Base-by-base conservation (phyloP, 2,329 filamentous ascomycete genomes). In the Cordyceps sp. region DNA sequence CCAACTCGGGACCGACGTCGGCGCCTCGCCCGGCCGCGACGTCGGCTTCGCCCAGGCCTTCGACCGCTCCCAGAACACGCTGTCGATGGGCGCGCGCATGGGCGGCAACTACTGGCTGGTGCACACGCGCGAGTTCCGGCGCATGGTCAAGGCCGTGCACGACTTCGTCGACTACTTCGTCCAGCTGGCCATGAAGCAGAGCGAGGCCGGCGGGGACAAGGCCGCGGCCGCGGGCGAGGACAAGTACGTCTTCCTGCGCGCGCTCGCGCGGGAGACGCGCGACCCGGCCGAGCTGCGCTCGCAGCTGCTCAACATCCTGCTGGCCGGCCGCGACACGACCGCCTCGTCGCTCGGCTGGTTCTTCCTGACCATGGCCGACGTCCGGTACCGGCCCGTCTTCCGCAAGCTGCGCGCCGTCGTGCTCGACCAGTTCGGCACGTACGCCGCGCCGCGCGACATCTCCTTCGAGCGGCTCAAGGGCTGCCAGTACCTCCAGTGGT, bases 141-240 rank as follows among this genome's bases (percentile, higher is more conserved):
- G 70, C 34, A 68, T 76, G 7, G 74, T 81, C 31, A 62, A 66
- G 20, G 55, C 63, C n/a, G 67, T 83, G 49, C 71, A 84, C 45
- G 51, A 63, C 8, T 84, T 83, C 45, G 66, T 81, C n/a, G 64
- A 71, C 40, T 64, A 63, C n/a, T 80, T 70, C 47, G 78, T 83
- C 38, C 64, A 71, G 31, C 59, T 33, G 61, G 72, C 9, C 54
- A 78, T 35, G 49, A 57, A 28, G 7, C 29, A 28, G 14, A 20
- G 32, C 13, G 9, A n/a, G 4, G 18, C 5, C n/a, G 29, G 3
- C 6, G 30, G 21, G 6, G 20, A 33, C 14, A 29, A 20, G 28
- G 10, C 28, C 10, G 28, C 17, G 10, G 28, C 16, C 18, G 19
- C 28, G 7, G 21, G 21, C 7, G 21, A 23, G 12, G 21, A 23